Percentiles rank a stretch among this genome's conserved stretches.
Conservation (phyloP, 306 rosid genomes). For the Medicago arabica region DNA sequence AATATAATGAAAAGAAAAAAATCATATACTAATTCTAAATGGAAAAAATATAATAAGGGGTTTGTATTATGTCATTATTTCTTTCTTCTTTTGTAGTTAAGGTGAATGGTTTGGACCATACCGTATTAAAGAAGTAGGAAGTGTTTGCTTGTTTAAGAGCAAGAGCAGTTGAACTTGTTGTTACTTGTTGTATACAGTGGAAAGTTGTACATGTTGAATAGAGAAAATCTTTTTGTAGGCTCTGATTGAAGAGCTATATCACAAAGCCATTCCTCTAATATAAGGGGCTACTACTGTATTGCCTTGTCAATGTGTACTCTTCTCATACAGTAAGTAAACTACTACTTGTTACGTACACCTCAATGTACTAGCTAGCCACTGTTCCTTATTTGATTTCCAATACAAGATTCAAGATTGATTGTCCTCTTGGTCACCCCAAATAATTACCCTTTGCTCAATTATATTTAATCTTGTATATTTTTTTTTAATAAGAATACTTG, state of each 20-base stretch:
- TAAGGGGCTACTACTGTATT: constrained; percentile 29
- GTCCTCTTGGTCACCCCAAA: background rate
- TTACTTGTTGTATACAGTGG: constrained; percentile 31
- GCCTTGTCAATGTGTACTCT: constrained; percentile 34
- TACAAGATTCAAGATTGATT: background rate
- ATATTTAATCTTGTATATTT: too few species aligned
- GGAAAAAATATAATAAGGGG: background rate
- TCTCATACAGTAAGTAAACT: constrained; percentile 51
- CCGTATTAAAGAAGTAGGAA: constrained; percentile 34
- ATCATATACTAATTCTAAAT: background rate
- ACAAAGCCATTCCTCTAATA: constrained; percentile 53
- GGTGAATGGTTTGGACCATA: constrained; percentile 65
- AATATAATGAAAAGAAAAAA: constrained; percentile 3
- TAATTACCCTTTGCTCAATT: too few species aligned
- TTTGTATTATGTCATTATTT: background rate
- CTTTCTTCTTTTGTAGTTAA: background rate
- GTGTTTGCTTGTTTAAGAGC: constrained; percentile 55
- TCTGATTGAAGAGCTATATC: constrained; percentile 30
- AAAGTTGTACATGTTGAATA: constrained; percentile 50
- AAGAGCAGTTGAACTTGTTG: constrained; percentile 11
- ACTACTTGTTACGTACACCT: constrained; percentile 29
- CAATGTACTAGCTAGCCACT: background rate
- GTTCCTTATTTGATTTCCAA: background rate
- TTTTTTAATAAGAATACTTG: too few species aligned
- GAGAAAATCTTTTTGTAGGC: constrained; percentile 49